These are phyloP conservation scores for Aspergillus niger DNA, from an alignment of 2,329 filamentous ascomycete genomes.

Conservation along the genomic window DNA sequence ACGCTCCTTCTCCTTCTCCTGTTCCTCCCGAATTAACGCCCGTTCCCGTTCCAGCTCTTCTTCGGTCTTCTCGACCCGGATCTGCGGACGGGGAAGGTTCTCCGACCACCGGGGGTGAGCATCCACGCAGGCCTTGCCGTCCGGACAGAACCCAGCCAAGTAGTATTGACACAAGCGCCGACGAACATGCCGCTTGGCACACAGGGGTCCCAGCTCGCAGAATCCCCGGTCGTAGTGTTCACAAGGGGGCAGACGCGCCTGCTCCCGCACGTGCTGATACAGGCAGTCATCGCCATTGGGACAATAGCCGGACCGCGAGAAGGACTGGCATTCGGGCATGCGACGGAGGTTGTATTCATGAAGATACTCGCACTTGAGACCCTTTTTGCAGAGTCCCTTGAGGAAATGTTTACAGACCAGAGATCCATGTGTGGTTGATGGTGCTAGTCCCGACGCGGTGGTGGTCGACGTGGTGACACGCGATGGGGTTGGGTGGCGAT, in stretches of 20 bases:
- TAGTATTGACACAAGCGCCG: slow-evolving; percentile 81
- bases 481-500: slow-evolving; percentile 68
- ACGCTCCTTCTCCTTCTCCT: slow-evolving; percentile 57
- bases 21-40: slow-evolving; percentile 60
- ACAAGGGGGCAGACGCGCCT: slow-evolving; percentile 75
- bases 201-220: slow-evolving; percentile 84
- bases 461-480: slow-evolving; percentile 47
- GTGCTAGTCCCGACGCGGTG: slow-evolving; percentile 44
- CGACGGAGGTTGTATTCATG: slow-evolving; percentile 98
- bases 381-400: slow-evolving; percentile 95
- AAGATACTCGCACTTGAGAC: slow-evolving; percentile 92
- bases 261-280: slow-evolving; percentile 85
- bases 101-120: slow-evolving; percentile 78
- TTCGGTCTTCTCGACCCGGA: slow-evolving; percentile 69
- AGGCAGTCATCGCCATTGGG: slow-evolving; percentile 96
- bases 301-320: slow-evolving; percentile 89
- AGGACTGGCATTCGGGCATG: slow-evolving; percentile 99
- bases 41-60: slow-evolving; percentile 66
- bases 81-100: slow-evolving; percentile 63
- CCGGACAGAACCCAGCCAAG: slow-evolving; percentile 90
- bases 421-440: slow-evolving; percentile 48
- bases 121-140: slow-evolving; percentile 72
- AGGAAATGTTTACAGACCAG: slow-evolving; percentile 99
- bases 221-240: slow-evolving; percentile 94
- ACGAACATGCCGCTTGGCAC: slow-evolving; percentile 85